Evolutionary conservation across 2,329 filamentous ascomycete species (phyloP).

Genomic region (Aspergillus brunneoviolaceus): DNA sequence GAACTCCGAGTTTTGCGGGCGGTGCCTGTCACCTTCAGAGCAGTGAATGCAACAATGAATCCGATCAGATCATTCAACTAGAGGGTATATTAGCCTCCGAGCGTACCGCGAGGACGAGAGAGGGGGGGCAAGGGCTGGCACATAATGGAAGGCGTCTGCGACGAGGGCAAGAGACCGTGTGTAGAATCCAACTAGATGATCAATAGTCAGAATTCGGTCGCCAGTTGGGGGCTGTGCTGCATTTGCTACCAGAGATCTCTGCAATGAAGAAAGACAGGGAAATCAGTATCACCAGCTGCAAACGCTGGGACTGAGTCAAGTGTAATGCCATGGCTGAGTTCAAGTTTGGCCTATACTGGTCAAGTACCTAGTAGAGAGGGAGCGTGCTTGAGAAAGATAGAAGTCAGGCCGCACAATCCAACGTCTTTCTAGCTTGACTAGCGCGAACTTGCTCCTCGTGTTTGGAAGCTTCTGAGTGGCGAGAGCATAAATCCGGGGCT

Average conservation of each 20-base stretch:
- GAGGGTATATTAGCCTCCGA: background rate
- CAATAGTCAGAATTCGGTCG: background rate
- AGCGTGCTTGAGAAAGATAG: no score
- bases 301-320: slow-evolving; percentile 11
- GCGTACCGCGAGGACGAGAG: slow-evolving; percentile 25
- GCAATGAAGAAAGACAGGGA: slow-evolving; percentile 22
- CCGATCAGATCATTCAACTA: slow-evolving; percentile 69
- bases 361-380: no score
- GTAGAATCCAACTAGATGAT: slow-evolving; percentile 58
- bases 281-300: slow-evolving; percentile 18
- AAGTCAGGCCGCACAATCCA: no score
- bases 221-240: background rate
- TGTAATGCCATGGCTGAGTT: background rate
- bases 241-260: slow-evolving; percentile 16
- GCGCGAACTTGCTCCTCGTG: no score
- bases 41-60: slow-evolving; percentile 64
- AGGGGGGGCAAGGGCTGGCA: slow-evolving; percentile 27
- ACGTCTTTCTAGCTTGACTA: no score
- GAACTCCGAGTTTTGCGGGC: background rate
- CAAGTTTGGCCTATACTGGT: no score
- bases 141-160: slow-evolving; percentile 76
- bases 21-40: slow-evolving; percentile 52
- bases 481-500: no score
- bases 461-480: no score
- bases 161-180: slow-evolving; percentile 68